phyloP scores from a whole-genome alignment of 176 grass and related monocot genomes.

The Thalia dealbata region DNA sequence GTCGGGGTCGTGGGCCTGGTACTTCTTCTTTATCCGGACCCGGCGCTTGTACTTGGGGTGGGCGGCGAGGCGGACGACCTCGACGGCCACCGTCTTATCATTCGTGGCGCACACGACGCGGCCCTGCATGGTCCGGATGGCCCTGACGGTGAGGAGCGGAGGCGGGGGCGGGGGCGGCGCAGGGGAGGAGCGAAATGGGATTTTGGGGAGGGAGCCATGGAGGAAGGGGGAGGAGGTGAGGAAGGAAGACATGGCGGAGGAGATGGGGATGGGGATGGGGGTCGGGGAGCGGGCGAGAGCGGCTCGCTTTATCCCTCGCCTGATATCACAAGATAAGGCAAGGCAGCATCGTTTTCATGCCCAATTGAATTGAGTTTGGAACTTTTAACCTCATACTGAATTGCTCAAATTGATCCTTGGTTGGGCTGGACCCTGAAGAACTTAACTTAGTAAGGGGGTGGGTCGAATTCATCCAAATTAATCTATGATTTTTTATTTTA shows the following conservation, averaged over 20 bases:
- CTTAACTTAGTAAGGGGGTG: too few species aligned
- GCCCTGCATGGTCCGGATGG: conserved; percentile 52
- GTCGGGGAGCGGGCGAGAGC: not conserved
- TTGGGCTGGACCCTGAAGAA: too few species aligned
- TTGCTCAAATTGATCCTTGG: not conserved
- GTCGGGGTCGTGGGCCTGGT: conserved; percentile 86
- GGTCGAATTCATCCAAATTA: too few species aligned
- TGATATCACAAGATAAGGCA: not conserved
- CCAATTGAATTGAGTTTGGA: not conserved
- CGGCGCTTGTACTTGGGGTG: conserved; percentile 71
- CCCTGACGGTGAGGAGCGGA: conserved; percentile 29
- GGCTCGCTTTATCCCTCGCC: not conserved
- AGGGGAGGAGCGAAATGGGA: not conserved
- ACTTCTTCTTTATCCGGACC: conserved; percentile 72
- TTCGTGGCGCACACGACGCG: conserved; percentile 63
- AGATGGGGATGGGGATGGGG: conserved; percentile 1
- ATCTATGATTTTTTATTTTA: too few species aligned
- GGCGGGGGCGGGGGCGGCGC: not conserved
- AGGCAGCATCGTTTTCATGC: not conserved
- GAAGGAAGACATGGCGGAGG: not conserved
- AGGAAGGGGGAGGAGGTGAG: conserved; percentile 15
- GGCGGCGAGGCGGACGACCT: conserved; percentile 50
- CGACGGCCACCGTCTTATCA: conserved; percentile 89
- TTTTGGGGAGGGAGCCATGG: conserved; percentile 30
- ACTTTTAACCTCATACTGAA: not conserved